Percentiles rank a stretch among this genome's conserved stretches.
phyloP scores from a whole-genome alignment of 345 rosid genomes.

The Microcos paniculata region DNA sequence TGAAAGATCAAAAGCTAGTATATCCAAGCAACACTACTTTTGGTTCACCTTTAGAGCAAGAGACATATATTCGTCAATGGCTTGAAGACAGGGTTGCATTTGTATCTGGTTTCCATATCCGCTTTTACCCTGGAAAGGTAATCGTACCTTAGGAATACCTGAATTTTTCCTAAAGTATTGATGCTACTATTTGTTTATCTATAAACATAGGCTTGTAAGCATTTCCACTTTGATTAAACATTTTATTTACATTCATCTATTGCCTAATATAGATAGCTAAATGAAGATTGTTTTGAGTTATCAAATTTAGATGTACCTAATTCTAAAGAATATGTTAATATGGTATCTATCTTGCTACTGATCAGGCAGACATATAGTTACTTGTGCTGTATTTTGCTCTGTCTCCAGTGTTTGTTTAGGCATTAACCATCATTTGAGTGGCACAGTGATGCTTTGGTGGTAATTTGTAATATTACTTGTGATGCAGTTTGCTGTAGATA shows the following conservation, averaged over 20 bases:
- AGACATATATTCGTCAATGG: slow-evolving; percentile 70
- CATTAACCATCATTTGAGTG: background rate
- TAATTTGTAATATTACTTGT: slow-evolving; percentile 12
- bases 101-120: slow-evolving; percentile 44
- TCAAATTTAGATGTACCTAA: background rate
- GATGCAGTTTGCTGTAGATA: slow-evolving; percentile 77
- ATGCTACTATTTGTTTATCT: slow-evolving; percentile 6
- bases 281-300: background rate
- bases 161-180: background rate
- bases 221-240: background rate
- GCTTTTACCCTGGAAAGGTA: slow-evolving; percentile 92
- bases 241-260: background rate
- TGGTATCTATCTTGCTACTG: background rate
- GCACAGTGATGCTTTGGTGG: background rate
- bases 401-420: background rate
- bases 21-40: slow-evolving; percentile 64
- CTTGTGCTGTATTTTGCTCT: background rate
- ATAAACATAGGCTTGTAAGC: background rate
- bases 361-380: background rate
- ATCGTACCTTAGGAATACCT: background rate
- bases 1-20: slow-evolving; percentile 67
- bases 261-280: background rate
- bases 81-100: slow-evolving; percentile 72
- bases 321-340: background rate
- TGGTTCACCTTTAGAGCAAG: slow-evolving; percentile 67